A percentile compares a stretch with the other conserved stretches of the same genome.
These are phyloP conservation scores for Suhomyces tanzawaensis DNA, from an alignment of 805 yeast species.

Conservation along the genomic window DNA sequence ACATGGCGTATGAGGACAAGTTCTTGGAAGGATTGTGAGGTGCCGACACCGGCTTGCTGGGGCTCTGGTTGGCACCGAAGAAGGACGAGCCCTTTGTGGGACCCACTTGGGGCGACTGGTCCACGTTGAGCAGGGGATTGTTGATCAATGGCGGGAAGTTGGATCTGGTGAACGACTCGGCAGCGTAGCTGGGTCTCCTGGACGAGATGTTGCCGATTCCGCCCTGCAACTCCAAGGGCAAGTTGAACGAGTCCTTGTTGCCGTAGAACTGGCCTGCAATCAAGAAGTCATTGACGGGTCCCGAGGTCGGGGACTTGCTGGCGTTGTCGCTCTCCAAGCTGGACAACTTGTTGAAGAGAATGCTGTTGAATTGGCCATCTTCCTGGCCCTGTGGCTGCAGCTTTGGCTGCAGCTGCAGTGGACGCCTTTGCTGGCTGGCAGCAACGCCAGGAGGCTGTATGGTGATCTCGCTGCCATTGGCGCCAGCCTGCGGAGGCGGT, in stretches of 20 bases:
- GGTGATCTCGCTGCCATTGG: not conserved
- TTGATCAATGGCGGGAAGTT: conserved; percentile 11
- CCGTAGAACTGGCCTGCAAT: conserved; percentile 5
- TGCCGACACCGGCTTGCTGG: not conserved
- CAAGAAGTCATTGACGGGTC: conserved; percentile 8
- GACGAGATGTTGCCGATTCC: conserved; percentile 61
- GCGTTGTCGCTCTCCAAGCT: conserved; percentile 13
- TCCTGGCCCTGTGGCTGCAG: conserved; percentile 1
- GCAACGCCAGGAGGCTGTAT: not conserved
- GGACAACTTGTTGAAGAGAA: conserved; percentile 24
- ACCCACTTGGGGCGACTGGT: conserved; percentile 4
- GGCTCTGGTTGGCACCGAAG: conserved; percentile 6
- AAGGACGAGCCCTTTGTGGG: conserved; percentile 1
- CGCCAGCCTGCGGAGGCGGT: conserved; percentile 1
- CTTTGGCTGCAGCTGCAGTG: conserved; percentile 1
- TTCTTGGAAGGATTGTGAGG: conserved; percentile 10
- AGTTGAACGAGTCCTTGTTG: conserved; percentile 36
- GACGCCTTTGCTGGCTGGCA: not conserved
- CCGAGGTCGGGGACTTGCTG: conserved; percentile 10
- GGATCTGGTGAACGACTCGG: conserved; percentile 54
- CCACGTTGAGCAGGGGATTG: conserved; percentile 4
- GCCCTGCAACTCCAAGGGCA: conserved; percentile 63
- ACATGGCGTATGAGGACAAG: conserved; percentile 29
- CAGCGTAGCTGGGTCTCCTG: conserved; percentile 73
- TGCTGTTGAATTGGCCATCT: conserved; percentile 16